Conservation (phyloP, 306 rosid species). For the Quercus ilex region DNA sequence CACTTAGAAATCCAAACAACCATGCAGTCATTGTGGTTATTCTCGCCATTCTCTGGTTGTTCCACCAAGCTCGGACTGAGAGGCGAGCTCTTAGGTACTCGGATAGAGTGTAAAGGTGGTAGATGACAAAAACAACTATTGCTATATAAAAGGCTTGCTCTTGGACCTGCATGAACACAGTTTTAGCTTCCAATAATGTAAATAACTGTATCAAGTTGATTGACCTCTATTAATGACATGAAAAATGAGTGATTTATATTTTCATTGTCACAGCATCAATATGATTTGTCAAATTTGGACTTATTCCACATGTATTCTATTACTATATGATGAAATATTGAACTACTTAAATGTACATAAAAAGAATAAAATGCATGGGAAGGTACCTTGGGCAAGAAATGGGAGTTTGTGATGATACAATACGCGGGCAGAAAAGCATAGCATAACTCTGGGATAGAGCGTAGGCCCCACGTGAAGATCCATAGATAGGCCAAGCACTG, state of each 20-base stretch:
- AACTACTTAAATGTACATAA: too few relatives aligned
- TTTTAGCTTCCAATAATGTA: too few relatives aligned
- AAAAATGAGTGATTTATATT: too few relatives aligned
- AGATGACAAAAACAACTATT: constrained; percentile 14
- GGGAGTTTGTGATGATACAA: constrained; percentile 54
- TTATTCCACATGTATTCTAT: too few relatives aligned
- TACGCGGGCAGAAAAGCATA: constrained; percentile 47
- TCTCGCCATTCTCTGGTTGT: constrained; percentile 34
- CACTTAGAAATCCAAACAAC: constrained; percentile 27
- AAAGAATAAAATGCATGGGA: too few relatives aligned
- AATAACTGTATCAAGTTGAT: too few relatives aligned
- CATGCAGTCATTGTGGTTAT: constrained; percentile 18
- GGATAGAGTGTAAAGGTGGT: constrained; percentile 2
- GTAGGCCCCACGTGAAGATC: constrained; percentile 29
- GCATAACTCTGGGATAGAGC: constrained; percentile 34
- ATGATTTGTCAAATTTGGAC: too few relatives aligned
- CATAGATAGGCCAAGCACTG: constrained; percentile 46
- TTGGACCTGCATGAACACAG: constrained; percentile 15
- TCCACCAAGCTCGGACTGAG: constrained; percentile 53
- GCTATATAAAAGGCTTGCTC: constrained; percentile 25
- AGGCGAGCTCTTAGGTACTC: constrained; percentile 16
- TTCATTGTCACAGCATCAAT: too few relatives aligned
- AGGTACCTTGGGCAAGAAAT: constrained; percentile 56
- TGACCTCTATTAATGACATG: too few relatives aligned
- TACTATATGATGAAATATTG: too few relatives aligned